Base-by-base conservation (phyloP, 441 rosid species). In the Erysimum cheiri region DNA sequence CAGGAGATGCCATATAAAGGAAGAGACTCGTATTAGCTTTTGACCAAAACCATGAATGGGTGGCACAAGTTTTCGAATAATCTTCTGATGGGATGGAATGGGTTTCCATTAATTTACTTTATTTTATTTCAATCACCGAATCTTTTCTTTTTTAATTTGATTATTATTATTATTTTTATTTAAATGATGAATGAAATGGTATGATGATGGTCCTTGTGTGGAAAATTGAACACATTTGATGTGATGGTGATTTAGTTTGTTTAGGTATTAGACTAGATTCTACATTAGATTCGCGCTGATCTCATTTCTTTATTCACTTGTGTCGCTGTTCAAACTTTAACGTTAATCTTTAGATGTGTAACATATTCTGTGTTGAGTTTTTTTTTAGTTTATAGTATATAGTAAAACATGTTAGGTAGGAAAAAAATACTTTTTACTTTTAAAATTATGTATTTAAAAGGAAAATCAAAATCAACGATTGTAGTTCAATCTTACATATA, bases 1-100 rank as follows among this genome's bases (percentile, higher is more conserved):
- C 77, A 73, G 77, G 77, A 73, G 62, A 67, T 73, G 68, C 68
- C 67, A 67, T 73, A 52, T 43, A 67, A 73, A 67, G 77, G 77
- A 67, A 50, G 77, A 46, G 77, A 67, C 68, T 73, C 62, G 52
- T 73, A 73, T 19, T 73, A 73, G 68, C 68, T 60, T 66, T 41
- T 66, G 72, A 50, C 61, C 62, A 66, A 46, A 69, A 50, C 67
- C 40, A 47, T 64, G 64, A 13, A 64, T 55, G n/a, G 70, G 64
- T 69, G 50, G 63, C 64, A 32, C 58, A 63, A 71, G 26, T 13
- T 35, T 36, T 58, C 60, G 31, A 48, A 46, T 72, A 31, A 62
- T 72, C 60, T 73, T 72, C 55, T 65, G n/a, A n/a, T n/a, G n/a
- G n/a, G 48, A 35, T 71, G 54, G 54, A 41, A n/a, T 40, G 31